These are phyloP conservation scores for Neonectria sp. DNA, from an alignment of 2,329 filamentous ascomycete genomes.

Conservation along the genomic window DNA sequence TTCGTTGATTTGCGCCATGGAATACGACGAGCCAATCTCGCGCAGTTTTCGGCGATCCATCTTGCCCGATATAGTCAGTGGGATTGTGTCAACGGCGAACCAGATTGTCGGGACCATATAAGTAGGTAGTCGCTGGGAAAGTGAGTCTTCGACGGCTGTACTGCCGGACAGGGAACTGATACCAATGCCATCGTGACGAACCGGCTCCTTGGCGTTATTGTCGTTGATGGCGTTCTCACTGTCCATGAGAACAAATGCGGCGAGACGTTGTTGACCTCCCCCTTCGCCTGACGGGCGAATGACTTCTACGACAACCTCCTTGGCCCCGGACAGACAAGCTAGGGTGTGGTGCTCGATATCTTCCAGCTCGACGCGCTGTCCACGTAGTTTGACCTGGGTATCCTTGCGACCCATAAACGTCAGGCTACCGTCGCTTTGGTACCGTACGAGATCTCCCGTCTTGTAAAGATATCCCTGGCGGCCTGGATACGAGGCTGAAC, in stretches of 20 bases:
- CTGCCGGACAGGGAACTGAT: not conserved
- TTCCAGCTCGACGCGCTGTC: constrained; percentile 44
- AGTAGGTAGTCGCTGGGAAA: constrained; percentile 4
- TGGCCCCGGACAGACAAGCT: constrained; percentile 2
- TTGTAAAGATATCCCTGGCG: constrained; percentile 34
- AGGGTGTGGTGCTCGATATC: constrained; percentile 37
- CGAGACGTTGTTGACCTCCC: not conserved
- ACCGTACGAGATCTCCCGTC: constrained; percentile 38
- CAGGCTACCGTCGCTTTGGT: constrained; percentile 35
- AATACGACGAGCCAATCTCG: constrained; percentile 9
- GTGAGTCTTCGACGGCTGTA: not conserved
- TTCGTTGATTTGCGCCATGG: constrained; percentile 5
- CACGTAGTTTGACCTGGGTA: constrained; percentile 42
- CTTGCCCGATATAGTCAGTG: constrained; percentile 21
- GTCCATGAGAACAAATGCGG: not conserved
- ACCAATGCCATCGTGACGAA: not conserved
- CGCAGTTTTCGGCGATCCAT: constrained; percentile 18
- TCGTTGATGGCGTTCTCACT: not conserved
- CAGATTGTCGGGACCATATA: constrained; percentile 27
- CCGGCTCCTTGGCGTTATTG: not conserved
- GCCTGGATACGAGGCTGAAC: constrained; percentile 1
- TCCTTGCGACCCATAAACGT: constrained; percentile 40
- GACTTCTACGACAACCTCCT: constrained; percentile 22
- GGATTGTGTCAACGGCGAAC: constrained; percentile 13
- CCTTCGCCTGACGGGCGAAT: constrained; percentile 2